These are phyloP conservation scores for Malus hybrid DNA, from an alignment of 331 rosid species.

Conservation along the genomic window DNA sequence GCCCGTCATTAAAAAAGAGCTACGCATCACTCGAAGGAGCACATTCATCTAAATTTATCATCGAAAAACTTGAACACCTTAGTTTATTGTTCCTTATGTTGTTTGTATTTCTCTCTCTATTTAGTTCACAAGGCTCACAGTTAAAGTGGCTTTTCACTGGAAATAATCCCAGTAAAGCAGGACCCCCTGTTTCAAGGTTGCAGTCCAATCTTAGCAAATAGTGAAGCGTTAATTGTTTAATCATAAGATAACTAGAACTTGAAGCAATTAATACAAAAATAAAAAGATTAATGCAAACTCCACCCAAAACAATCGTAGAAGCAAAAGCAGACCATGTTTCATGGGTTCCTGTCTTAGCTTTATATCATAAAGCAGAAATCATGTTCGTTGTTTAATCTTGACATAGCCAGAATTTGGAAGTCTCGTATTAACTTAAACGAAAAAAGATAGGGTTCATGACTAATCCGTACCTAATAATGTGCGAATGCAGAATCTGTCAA, in stretches of 20 bases:
- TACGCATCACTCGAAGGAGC: no score
- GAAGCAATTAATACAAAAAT: neutral
- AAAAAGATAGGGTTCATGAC: neutral
- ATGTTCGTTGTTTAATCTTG: conserved; percentile 1
- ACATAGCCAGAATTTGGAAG: neutral
- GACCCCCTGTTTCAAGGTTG: conserved; percentile 5
- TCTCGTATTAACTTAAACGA: neutral
- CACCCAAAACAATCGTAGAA: neutral
- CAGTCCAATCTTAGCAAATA: neutral
- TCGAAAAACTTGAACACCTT: no score
- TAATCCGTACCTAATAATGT: neutral
- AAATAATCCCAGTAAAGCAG: neutral
- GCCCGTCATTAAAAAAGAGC: no score
- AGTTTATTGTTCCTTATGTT: neutral
- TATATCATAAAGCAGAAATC: neutral
- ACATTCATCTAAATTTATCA: no score
- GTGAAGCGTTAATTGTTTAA: neutral
- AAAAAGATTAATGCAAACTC: neutral
- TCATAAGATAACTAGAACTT: neutral
- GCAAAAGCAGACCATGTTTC: conserved; percentile 2
- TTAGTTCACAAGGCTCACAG: neutral
- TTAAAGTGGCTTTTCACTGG: neutral
- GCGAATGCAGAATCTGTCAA: neutral
- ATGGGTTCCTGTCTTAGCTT: neutral
- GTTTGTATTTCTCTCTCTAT: neutral